Percentiles rank a stretch among this genome's conserved stretches.
These are phyloP conservation scores for Aspergillus unguis DNA, from an alignment of 2,329 filamentous ascomycete species.

Conservation along the genomic window DNA sequence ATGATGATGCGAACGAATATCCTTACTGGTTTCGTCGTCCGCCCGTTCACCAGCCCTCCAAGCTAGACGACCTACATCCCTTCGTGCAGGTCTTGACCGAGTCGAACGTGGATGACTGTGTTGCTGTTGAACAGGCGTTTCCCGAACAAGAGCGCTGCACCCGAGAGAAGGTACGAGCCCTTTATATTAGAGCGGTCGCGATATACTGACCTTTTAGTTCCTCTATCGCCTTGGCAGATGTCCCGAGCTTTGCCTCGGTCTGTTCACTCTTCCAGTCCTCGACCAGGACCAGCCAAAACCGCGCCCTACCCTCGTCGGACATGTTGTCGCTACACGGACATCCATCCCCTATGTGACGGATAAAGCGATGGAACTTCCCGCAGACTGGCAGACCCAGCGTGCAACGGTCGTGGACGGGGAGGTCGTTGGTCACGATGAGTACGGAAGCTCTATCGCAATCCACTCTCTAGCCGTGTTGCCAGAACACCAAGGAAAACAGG, in stretches of 20 bases:
- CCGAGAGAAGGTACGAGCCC: slow-evolving; percentile 56
- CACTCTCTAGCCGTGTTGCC: slow-evolving; percentile 81
- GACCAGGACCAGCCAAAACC: slow-evolving; percentile 58
- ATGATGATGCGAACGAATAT: slow-evolving; percentile 40
- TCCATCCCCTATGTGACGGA: slow-evolving; percentile 64
- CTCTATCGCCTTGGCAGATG: slow-evolving; percentile 71
- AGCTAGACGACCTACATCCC: slow-evolving; percentile 62
- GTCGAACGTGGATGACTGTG: slow-evolving; percentile 52
- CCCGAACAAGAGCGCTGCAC: slow-evolving; percentile 56
- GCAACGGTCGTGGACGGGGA: slow-evolving; percentile 40
- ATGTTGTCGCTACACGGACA: slow-evolving; percentile 73
- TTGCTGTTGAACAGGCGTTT: slow-evolving; percentile 59
- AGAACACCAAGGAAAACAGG: slow-evolving; percentile 67
- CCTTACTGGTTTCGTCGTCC: slow-evolving; percentile 43
- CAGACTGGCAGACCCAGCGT: slow-evolving; percentile 58
- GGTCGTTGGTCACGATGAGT: slow-evolving; percentile 65
- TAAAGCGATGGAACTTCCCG: slow-evolving; percentile 69
- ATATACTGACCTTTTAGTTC: slow-evolving; percentile 51
- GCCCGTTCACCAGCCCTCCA: slow-evolving; percentile 35
- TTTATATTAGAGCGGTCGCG: not conserved
- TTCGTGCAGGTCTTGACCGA: slow-evolving; percentile 69
- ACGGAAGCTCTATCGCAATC: slow-evolving; percentile 70
- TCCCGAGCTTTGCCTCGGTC: slow-evolving; percentile 72
- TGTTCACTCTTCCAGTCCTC: slow-evolving; percentile 64
- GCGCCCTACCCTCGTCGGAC: slow-evolving; percentile 65